Evolutionary conservation across 371 early-diverging fungal species (phyloP), one percentile per base, ranked within the genome.

Genomic region (Mucor circinelloides): DNA sequence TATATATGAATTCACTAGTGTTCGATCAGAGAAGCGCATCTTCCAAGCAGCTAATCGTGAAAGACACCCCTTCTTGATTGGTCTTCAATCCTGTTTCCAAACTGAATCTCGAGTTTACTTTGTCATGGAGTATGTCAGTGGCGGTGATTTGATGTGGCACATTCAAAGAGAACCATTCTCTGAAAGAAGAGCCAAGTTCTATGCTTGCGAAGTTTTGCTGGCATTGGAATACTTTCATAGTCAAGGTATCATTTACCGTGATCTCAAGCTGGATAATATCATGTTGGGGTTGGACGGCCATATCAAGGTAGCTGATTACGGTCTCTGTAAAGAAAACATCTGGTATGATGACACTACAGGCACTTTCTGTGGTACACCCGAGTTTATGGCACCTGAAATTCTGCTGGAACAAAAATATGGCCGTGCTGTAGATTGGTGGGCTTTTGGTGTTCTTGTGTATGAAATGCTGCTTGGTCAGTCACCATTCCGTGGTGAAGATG

Each of bases 61-160:
- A 60, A 91, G 90, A 13, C 98, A 98, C 71, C 97, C 99, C n/a
- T 99, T 99, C 90, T 84, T 99, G 56, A 94, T 99, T 52, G 93
- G 95, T 15, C 81, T 99, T 67, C 96, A 99, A 75, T 94, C 95
- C 27, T 94, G 93, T 76, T 98, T 99, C 87, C 97, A 98, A 79
- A 93, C 97, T 2, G 91, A 95, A 58, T 91, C 93, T 23, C 89
- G 98, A 44, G 86, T 99, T 30, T 98, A 95, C 85, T 96, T 99
- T 80, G 98, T 99, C 10, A 98, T 99, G 98, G 99, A 99, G 73
- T 99, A 98, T 83, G 93, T 99, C 13, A 87, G 90, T 32, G 99
- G 99, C 67, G 99, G 99, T 66, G 99, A 99, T 83, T 81, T 99
- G 77, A 98, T 99, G 97, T 93, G 93, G 86, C 97, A 96, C 78